phyloP scores from a whole-genome alignment of 306 rosid species.

The Argentina anserina region DNA sequence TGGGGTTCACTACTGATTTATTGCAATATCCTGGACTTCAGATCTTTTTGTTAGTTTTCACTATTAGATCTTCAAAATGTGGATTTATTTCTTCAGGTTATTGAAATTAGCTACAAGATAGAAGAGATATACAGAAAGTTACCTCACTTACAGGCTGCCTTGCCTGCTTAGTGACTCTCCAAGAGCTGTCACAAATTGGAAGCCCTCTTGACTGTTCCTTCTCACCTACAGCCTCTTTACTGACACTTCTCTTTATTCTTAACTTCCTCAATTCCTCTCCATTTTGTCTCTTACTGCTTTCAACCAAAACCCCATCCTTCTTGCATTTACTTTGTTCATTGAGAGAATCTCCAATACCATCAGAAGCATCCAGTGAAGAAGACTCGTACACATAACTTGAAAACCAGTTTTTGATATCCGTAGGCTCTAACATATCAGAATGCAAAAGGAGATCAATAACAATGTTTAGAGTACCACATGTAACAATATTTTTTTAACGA shows the following conservation, averaged over 20 bases:
- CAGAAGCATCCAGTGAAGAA: constrained; percentile 28
- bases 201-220: constrained; percentile 10
- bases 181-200: constrained; percentile 14
- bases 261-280: not conserved
- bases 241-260: constrained; percentile 1
- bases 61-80: not conserved
- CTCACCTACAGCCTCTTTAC: constrained; percentile 20
- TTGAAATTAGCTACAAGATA: not conserved
- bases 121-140: not conserved
- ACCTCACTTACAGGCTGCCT: constrained; percentile 30
- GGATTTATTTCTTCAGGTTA: not conserved
- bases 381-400: constrained; percentile 71
- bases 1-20: not conserved
- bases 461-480: no score
- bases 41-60: not conserved
- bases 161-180: constrained; percentile 21
- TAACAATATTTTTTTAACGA: no score
- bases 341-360: constrained; percentile 26
- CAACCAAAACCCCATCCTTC: constrained; percentile 20
- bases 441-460: no score
- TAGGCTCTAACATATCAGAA: constrained; percentile 71
- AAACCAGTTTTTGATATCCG: constrained; percentile 70
- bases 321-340: constrained; percentile 20
- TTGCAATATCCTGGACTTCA: not conserved
- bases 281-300: constrained; percentile 11